phyloP scores from a whole-genome alignment of 495 filamentous ascomycete genomes.

The Penicillium riverlandense region DNA sequence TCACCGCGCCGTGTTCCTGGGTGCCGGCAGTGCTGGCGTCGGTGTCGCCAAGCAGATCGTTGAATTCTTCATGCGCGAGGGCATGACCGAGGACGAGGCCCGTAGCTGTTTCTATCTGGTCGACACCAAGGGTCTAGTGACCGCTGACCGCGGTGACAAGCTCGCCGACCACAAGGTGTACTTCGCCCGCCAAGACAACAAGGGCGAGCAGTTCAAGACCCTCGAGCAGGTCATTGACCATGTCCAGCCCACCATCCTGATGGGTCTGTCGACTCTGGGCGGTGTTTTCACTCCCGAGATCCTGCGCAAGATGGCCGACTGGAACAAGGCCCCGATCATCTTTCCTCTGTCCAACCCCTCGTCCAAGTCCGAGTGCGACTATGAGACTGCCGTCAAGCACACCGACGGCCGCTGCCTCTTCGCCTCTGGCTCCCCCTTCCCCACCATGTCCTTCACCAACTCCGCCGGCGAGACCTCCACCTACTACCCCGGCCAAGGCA shows the following conservation, averaged over 20 bases:
- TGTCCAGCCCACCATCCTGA: constrained; percentile 87
- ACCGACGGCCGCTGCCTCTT: constrained; percentile 89
- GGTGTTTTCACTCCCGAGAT: constrained; percentile 90
- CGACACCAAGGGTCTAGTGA: constrained; percentile 93
- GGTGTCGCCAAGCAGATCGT: constrained; percentile 97
- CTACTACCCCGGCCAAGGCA: constrained; percentile 84
- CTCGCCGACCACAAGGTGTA: constrained; percentile 97
- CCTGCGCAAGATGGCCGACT: constrained; percentile 74
- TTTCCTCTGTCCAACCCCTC: constrained; percentile 94
- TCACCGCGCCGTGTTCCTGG: constrained; percentile 92
- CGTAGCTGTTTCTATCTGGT: constrained; percentile 93
- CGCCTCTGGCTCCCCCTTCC: constrained; percentile 91
- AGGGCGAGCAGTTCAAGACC: constrained; percentile 82
- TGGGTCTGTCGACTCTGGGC: constrained; percentile 90
- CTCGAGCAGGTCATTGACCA: constrained; percentile 89
- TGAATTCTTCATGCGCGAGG: constrained; percentile 88
- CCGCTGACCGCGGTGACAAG: constrained; percentile 85
- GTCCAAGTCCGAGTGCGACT: constrained; percentile 94
- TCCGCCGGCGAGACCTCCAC: constrained; percentile 54
- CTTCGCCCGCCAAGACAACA: constrained; percentile 89
- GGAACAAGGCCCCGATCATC: constrained; percentile 76
- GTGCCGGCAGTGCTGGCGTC: constrained; percentile 89
- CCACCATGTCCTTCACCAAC: constrained; percentile 53
- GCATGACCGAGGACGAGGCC: constrained; percentile 87
- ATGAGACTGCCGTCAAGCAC: constrained; percentile 80